phyloP scores from a whole-genome alignment of 345 rosid genomes.

The Clausena lansium region DNA sequence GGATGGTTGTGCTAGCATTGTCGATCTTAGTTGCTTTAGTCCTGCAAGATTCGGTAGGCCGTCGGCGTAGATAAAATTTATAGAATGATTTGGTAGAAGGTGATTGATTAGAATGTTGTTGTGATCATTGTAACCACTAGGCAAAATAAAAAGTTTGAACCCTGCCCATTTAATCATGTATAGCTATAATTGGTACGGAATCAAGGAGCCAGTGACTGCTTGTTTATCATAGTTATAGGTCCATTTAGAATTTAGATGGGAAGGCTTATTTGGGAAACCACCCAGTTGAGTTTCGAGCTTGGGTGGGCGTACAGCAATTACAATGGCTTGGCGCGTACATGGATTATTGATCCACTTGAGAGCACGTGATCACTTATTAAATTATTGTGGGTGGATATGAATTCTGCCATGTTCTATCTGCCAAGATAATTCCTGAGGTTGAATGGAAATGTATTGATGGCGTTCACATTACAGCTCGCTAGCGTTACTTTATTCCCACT shows the following conservation, averaged over 20 bases:
- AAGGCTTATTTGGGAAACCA: neutral
- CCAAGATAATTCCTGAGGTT: neutral
- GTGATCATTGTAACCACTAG: neutral
- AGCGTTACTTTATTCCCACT: slow-evolving; percentile 1
- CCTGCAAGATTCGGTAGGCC: slow-evolving; percentile 60
- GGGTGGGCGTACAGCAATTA: too few relatives aligned
- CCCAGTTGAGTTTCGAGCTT: neutral
- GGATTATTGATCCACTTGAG: neutral
- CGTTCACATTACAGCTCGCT: slow-evolving; percentile 4
- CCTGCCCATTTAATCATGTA: neutral
- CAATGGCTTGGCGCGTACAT: neutral
- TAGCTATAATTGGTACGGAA: neutral
- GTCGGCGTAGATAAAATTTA: slow-evolving; percentile 7
- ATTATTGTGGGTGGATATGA: neutral
- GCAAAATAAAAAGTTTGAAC: neutral
- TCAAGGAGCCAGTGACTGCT: neutral
- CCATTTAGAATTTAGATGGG: neutral
- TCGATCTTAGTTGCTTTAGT: slow-evolving; percentile 69
- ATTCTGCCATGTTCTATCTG: neutral
- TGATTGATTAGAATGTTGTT: neutral
- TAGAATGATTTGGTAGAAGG: neutral
- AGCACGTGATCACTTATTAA: neutral
- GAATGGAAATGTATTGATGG: slow-evolving; percentile 4
- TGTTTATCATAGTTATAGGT: neutral
- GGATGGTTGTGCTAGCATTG: slow-evolving; percentile 54